A percentile compares a stretch with the other conserved stretches of the same genome.
Conservation (phyloP, 2,329 filamentous ascomycete species). For the Colletotrichum lindemuthianum region DNA sequence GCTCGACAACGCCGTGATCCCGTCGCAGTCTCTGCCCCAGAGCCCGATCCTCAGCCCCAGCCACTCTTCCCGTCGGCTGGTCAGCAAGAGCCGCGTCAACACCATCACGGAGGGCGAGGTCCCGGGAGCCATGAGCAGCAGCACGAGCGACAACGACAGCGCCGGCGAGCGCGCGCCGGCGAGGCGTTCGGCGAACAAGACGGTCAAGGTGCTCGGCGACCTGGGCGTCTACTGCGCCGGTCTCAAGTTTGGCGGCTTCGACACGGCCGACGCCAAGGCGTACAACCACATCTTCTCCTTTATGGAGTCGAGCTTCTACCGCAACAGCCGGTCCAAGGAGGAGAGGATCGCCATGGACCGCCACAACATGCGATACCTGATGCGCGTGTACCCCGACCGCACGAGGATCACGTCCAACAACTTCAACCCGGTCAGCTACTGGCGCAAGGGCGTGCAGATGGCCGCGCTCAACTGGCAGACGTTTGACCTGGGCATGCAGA, state of each 20-base stretch:
- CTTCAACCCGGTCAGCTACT: slow-evolving; percentile 93
- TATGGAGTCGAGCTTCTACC: slow-evolving; percentile 88
- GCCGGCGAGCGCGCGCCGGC: slow-evolving; percentile 64
- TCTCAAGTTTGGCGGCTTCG: slow-evolving; percentile 86
- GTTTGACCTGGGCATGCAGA: slow-evolving; percentile 92
- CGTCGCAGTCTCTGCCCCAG: slow-evolving; percentile 61
- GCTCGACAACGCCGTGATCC: slow-evolving; percentile 66
- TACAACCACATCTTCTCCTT: slow-evolving; percentile 98
- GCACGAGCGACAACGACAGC: slow-evolving; percentile 84
- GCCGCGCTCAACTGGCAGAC: slow-evolving; percentile 98
- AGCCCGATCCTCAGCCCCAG: slow-evolving; percentile 63
- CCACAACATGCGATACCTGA: slow-evolving; percentile 91
- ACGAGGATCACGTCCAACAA: slow-evolving; percentile 88
- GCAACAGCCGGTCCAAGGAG: slow-evolving; percentile 78
- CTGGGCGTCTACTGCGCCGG: slow-evolving; percentile 81
- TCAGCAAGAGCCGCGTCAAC: slow-evolving; percentile 64
- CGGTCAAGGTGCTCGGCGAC: slow-evolving; percentile 82
- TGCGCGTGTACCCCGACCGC: slow-evolving; percentile 91
- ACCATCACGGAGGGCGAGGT: slow-evolving; percentile 68
- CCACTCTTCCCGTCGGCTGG: slow-evolving; percentile 60
- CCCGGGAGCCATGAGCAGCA: slow-evolving; percentile 65
- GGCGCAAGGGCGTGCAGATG: slow-evolving; percentile 97
- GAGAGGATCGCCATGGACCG: slow-evolving; percentile 82
- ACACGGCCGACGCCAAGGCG: slow-evolving; percentile 79
- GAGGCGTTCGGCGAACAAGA: slow-evolving; percentile 82